These are phyloP conservation scores for Acanthamoeba healyi DNA, from an alignment of 208 protist species.

Conservation along the genomic window DNA sequence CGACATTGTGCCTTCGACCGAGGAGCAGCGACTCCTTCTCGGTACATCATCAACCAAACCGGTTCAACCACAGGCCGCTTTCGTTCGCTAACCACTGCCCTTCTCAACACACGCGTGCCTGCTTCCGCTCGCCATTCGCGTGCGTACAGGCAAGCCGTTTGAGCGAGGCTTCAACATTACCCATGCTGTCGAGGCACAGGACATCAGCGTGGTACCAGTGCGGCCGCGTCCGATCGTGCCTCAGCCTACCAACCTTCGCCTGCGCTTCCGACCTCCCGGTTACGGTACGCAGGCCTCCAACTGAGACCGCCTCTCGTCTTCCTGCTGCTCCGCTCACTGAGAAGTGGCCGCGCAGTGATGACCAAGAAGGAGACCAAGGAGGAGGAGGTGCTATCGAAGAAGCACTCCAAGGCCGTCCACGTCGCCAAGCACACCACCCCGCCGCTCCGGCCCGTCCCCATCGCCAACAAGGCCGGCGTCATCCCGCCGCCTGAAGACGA, in stretches of 20 bases:
- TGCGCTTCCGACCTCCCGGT: slow-evolving; percentile 43
- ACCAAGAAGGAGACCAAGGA: slow-evolving; percentile 27
- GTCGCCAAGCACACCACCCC: neutral
- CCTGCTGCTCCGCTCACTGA: too few relatives aligned
- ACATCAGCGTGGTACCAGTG: neutral
- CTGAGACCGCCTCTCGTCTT: neutral
- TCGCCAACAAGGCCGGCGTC: slow-evolving; percentile 26
- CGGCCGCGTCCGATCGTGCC: slow-evolving; percentile 14
- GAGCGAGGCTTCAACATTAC: slow-evolving; percentile 13
- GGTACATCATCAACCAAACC: too few relatives aligned
- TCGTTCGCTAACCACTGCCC: too few relatives aligned
- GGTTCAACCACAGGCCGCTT: too few relatives aligned
- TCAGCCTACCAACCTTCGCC: slow-evolving; percentile 35
- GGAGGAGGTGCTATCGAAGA: slow-evolving; percentile 2
- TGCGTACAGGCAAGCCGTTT: slow-evolving; percentile 1
- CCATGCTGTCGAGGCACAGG: neutral
- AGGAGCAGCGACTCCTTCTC: neutral
- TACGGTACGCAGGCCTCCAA: neutral
- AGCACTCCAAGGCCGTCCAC: slow-evolving; percentile 18
- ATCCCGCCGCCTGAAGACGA: neutral
- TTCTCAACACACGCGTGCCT: neutral
- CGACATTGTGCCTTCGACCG: neutral
- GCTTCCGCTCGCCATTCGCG: neutral
- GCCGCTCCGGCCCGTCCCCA: slow-evolving; percentile 20
- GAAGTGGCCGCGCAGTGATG: slow-evolving; percentile 19